Conservation (phyloP, 805 yeast species). For the Blastobotrys parvus region DNA sequence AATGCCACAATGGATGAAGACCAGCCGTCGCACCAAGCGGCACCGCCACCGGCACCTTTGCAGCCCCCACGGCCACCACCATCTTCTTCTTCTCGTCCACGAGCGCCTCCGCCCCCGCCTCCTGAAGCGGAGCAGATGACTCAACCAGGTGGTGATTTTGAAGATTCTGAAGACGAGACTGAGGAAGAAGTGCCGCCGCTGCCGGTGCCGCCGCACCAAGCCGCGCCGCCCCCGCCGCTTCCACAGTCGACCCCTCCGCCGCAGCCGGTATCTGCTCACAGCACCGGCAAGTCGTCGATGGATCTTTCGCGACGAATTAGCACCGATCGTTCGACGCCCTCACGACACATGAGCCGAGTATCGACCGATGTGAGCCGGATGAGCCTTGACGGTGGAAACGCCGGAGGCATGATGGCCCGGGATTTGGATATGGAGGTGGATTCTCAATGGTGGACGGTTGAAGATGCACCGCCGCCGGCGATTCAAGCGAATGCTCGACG, state of each 20-base stretch:
- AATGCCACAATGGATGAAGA: conserved; percentile 15
- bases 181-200: conserved; percentile 8
- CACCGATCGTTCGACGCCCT: background rate
- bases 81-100: conserved; percentile 3
- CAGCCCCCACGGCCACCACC: conserved; percentile 8
- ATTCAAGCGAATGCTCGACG: conserved; percentile 36
- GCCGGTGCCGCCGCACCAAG: conserved; percentile 13
- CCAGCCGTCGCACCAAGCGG: background rate
- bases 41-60: conserved; percentile 11
- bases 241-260: conserved; percentile 14
- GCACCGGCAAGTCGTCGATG: conserved; percentile 13
- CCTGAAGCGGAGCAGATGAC: background rate
- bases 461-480: conserved; percentile 47
- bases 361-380: conserved; percentile 16
- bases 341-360: too few relatives aligned
- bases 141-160: background rate
- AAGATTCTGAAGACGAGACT: background rate
- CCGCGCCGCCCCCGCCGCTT: conserved; percentile 15
- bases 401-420: conserved; percentile 17
- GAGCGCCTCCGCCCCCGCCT: conserved; percentile 11
- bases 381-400: conserved; percentile 4
- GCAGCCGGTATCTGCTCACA: conserved; percentile 16
- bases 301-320: conserved; percentile 2
- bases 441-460: conserved; percentile 60
- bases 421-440: conserved; percentile 30